A percentile compares a stretch with the other conserved stretches of the same genome.
phyloP scores from a whole-genome alignment of 495 filamentous ascomycete species.

The Lophiotrema nucula region DNA sequence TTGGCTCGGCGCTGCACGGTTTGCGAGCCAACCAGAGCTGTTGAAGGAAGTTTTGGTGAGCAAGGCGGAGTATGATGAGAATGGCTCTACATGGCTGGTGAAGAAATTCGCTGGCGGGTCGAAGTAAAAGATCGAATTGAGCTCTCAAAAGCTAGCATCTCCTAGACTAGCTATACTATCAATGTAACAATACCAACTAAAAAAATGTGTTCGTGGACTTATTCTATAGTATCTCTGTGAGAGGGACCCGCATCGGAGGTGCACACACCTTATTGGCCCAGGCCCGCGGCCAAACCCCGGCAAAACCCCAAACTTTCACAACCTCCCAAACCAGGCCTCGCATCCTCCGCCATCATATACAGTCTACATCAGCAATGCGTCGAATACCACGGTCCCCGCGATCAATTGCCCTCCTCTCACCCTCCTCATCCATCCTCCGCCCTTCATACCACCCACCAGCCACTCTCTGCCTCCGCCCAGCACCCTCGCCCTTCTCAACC shows the following conservation, averaged over 20 bases:
- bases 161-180: no score
- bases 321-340: no score
- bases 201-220: no score
- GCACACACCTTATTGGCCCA: no score
- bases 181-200: not conserved
- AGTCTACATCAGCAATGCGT: constrained; percentile 19
- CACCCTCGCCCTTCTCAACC: constrained; percentile 21
- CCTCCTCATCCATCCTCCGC: not conserved
- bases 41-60: constrained; percentile 68
- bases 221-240: no score
- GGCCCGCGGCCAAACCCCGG: no score
- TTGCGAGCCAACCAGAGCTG: constrained; percentile 65
- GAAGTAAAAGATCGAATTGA: not conserved
- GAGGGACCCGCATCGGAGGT: no score
- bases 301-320: no score
- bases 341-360: no score
- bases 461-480: constrained; percentile 3
- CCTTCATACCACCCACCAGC: not conserved
- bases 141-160: not conserved
- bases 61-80: constrained; percentile 84
- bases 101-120: constrained; percentile 60
- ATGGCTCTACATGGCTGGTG: constrained; percentile 74
- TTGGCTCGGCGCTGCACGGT: constrained; percentile 77
- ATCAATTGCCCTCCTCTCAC: constrained; percentile 20
- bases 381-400: constrained; percentile 27